Percentiles rank a stretch among this genome's conserved stretches.
Evolutionary conservation across 805 yeast species (phyloP).

Genomic region (Monosporozyma yasuniensis): DNA sequence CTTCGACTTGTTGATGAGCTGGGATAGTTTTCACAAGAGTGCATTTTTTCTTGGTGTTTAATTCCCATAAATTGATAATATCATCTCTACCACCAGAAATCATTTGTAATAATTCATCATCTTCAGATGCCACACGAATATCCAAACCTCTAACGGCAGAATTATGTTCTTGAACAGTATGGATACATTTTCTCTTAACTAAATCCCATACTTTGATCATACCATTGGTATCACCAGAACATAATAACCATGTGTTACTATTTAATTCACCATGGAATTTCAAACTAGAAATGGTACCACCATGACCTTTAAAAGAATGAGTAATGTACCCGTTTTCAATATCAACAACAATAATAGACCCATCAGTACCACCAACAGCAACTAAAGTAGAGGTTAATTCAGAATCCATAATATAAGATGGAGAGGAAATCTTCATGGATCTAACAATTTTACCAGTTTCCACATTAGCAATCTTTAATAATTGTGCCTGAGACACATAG

Average conservation of each 20-base stretch:
- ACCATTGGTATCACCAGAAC: constrained; percentile 59
- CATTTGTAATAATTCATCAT: constrained; percentile 39
- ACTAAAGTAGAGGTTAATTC: constrained; percentile 78
- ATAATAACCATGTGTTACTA: constrained; percentile 64
- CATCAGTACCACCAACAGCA: constrained; percentile 95
- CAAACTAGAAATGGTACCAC: constrained; percentile 74
- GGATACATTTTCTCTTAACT: constrained; percentile 58
- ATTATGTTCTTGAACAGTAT: constrained; percentile 62
- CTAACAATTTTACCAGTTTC: constrained; percentile 33
- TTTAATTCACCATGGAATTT: constrained; percentile 66
- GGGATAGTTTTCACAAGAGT: constrained; percentile 61
- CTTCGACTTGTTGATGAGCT: constrained; percentile 62
- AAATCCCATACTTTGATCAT: constrained; percentile 54
- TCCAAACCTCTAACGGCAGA: constrained; percentile 82
- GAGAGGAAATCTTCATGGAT: constrained; percentile 58
- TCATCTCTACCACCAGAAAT: constrained; percentile 88
- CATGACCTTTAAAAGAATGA: constrained; percentile 89
- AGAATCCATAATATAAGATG: constrained; percentile 66
- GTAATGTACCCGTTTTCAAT: constrained; percentile 80
- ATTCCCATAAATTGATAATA: constrained; percentile 41
- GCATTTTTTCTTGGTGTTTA: constrained; percentile 44
- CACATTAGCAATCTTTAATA: constrained; percentile 52
- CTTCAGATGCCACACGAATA: constrained; percentile 31
- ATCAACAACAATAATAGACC: constrained; percentile 86
- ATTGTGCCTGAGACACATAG: constrained; percentile 75